Evolutionary conservation across 768 basidiomycete genomes (phyloP), one percentile per base, ranked within the genome.

Genomic region (Mrakia hoshinonis): DNA sequence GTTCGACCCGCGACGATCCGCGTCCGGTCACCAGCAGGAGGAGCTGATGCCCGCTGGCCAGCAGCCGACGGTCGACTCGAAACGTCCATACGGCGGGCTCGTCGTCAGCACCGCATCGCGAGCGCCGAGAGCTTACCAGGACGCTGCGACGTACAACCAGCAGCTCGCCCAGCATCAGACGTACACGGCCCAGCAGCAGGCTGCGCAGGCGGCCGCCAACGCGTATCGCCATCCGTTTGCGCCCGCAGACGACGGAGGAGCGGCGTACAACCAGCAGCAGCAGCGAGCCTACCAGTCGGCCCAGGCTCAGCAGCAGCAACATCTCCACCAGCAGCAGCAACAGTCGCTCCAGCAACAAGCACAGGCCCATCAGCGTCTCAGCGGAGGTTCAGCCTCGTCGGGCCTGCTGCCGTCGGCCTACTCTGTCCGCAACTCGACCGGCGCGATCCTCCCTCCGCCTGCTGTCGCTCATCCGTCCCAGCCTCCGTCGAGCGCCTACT

Each of bases 131-230:
- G 89, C 91, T 7, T 95, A 89, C 77, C 89, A 89, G 75, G 94
- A 97, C 78, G 93, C 95, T 0, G 91, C 92, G 10, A 82, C 88
- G 1, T 99, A 99, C 82, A 92, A 93, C 75, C 92, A 95, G 73
- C 95, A 95, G 76, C 85, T 95, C 29, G 89, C 88, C 15, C 92
- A 94, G 78, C 95, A 97, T 76, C 95, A 99, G 79, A 88, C 87
- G 11, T 92, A 91, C 77, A 92, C 89, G 6, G 91, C 91, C 3
- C 91, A 92, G 78, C 84, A 86, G 4, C 88, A 89, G 75, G 87
- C 89, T 29, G 85, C 88, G 0, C 86, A 84, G 75, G 73, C 73
- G 1, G 70, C 73, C 18, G 77, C 78, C 0, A 68, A 76, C 43
- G 82, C 82, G 20, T 88, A 85, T 79, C 84, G 90, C 46, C 92